Evolutionary conservation across 495 filamentous ascomycete species (phyloP), one percentile per base, ranked within the genome.

Genomic region (Aspergillus avenaceus): DNA sequence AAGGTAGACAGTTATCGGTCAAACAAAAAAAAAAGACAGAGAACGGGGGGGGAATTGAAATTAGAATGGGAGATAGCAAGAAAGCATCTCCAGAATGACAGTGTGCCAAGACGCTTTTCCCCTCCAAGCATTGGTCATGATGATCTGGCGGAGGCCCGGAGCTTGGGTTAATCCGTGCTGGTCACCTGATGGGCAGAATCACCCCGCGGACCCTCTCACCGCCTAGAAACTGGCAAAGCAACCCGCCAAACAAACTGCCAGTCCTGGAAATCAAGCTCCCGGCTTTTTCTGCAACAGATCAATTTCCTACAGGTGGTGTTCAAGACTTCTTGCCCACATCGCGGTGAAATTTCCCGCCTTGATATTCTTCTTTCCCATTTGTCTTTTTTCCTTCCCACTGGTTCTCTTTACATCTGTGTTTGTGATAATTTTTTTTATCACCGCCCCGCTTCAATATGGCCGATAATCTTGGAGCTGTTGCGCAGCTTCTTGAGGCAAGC

Each of bases 401-500:
- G 34, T 19, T n/a, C n/a, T n/a, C n/a, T n/a, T n/a, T 46, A 25
- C 40, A 43, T 41, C 16, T 53, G 5, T 27, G 8, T n/a, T 32
- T n/a, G n/a, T n/a, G n/a, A n/a, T n/a, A n/a, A n/a, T 49, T 43
- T 41, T 47, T 23, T 34, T 23, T 23, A 44, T 31, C 23, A 37
- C 56, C 60, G 60, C 61, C 58, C 66, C 64, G 60, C 63, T 57
- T 64, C 48, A 80, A 69, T 71, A 95, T 95, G 88, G 83, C 89
- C 66, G 74, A 84, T 55, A 79, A 85, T 65, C 73, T 92, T 63
- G 78, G 81, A 65, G 73, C 76, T 57, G 75, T 96, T 55, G 84
- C 88, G 22, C 76, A 86, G 73, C 77, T 96, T 59, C 82, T 99
- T 32, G 77, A 95, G 60, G 86, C 86, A 37, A 96, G 89, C 55